phyloP scores from a whole-genome alignment of 352 stramenopile species.

The Globisporangium uncinulatum region DNA sequence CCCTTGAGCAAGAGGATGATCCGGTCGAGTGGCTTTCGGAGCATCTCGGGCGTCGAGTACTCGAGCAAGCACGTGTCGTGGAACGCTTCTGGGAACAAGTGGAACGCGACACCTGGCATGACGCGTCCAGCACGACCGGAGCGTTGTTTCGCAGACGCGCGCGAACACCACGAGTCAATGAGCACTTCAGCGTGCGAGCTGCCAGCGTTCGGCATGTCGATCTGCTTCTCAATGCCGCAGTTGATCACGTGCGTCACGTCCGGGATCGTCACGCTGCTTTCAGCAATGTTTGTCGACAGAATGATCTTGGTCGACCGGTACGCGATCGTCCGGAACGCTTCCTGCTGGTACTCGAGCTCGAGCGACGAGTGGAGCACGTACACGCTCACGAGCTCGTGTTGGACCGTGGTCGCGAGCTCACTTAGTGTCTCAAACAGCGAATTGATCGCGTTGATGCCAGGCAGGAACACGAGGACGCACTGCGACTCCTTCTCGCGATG shows the following conservation, averaged over 20 bases:
- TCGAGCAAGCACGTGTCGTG: conserved; percentile 61
- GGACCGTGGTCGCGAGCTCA: conserved; percentile 13
- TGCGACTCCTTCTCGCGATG: conserved; percentile 29
- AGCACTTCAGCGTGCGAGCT: conserved; percentile 69
- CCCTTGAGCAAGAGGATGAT: conserved; percentile 78
- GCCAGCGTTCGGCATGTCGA: conserved; percentile 69
- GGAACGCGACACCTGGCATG: conserved; percentile 88
- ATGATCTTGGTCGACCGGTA: conserved; percentile 88
- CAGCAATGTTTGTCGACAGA: conserved; percentile 95
- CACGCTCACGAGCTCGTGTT: conserved; percentile 30
- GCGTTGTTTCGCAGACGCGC: conserved; percentile 84
- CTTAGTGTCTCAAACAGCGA: conserved; percentile 73
- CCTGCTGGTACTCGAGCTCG: conserved; percentile 71
- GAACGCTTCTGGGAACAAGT: conserved; percentile 83
- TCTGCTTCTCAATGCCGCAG: conserved; percentile 80
- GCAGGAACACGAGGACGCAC: conserved; percentile 95
- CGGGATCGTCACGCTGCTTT: conserved; percentile 96
- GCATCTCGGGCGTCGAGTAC: conserved; percentile 75
- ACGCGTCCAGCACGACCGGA: conserved; percentile 90
- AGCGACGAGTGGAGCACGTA: conserved; percentile 68
- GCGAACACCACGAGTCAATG: conserved; percentile 91
- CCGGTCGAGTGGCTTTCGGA: conserved; percentile 78
- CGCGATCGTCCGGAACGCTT: conserved; percentile 48
- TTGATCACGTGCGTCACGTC: conserved; percentile 90
- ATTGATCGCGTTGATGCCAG: conserved; percentile 93